Evolutionary conservation across 2,329 filamentous ascomycete genomes (phyloP).

Genomic region (Cercospora beticola): DNA sequence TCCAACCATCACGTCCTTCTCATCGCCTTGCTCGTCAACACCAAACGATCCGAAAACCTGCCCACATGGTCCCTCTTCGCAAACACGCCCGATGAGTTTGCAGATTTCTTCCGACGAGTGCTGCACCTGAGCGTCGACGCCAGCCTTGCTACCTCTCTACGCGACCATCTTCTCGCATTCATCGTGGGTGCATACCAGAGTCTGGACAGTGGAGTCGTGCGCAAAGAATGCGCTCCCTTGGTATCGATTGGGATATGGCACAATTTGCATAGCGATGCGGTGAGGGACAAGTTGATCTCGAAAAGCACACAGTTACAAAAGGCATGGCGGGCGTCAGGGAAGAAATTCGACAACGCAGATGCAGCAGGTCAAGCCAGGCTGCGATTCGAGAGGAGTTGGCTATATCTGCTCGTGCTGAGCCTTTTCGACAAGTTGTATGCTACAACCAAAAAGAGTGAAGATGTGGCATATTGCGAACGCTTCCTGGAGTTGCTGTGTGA

Average conservation of each 20-base stretch:
- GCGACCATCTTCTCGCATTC: slow-evolving; percentile 83
- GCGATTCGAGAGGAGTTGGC: slow-evolving; percentile 89
- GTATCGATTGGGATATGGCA: slow-evolving; percentile 97
- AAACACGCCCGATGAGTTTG: slow-evolving; percentile 77
- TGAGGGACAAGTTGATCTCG: slow-evolving; percentile 70
- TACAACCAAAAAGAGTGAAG: slow-evolving; percentile 47
- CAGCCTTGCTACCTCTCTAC: slow-evolving; percentile 48
- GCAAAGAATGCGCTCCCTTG: slow-evolving; percentile 93
- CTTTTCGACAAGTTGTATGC: slow-evolving; percentile 73
- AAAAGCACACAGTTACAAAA: slow-evolving; percentile 75
- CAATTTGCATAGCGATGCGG: slow-evolving; percentile 75
- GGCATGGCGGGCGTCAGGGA: slow-evolving; percentile 82
- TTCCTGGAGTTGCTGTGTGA: slow-evolving; percentile 89
- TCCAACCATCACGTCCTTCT: slow-evolving; percentile 91
- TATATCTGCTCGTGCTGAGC: slow-evolving; percentile 80
- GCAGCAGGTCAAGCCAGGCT: slow-evolving; percentile 73
- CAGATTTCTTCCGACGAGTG: slow-evolving; percentile 81
- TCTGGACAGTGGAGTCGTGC: slow-evolving; percentile 80
- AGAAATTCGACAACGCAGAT: slow-evolving; percentile 85
- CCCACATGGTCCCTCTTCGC: slow-evolving; percentile 85
- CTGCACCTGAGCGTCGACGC: slow-evolving; percentile 74
- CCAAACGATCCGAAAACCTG: slow-evolving; percentile 83
- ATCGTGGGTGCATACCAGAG: slow-evolving; percentile 92
- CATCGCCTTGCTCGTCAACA: slow-evolving; percentile 79
- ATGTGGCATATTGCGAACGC: slow-evolving; percentile 82